Evolutionary conservation across 768 basidiomycete species (phyloP), one percentile per base, ranked within the genome.

Genomic region (Sarcomyxa edulis): DNA sequence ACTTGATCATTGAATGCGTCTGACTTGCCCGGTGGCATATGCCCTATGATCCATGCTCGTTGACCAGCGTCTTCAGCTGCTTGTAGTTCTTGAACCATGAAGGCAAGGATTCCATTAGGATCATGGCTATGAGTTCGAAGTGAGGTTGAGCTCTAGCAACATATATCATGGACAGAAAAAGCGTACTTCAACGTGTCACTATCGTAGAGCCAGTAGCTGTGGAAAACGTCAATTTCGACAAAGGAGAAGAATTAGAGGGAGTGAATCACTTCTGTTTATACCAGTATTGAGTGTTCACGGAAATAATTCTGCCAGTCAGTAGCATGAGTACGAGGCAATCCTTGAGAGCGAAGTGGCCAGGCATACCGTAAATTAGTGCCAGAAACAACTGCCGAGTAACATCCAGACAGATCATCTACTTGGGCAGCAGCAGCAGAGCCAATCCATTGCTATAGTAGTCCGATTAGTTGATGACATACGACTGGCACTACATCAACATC

Each of bases 181-280:
- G 52, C 69, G 43, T 47, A 74, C 73, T 67, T 62, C 8, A 59
- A 55, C 4, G 46, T 50, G 37, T 79, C 68, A 19, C 64, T 69
- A 46, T 80, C 78, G 46, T 74, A 81, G 1, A 81, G 59, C 72
- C 75, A 81, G 48, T 77, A 76, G 55, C 76, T 77, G 21, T 7
- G 25, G 25, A 27, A 37, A 18, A 40, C 21, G 39, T 27, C 8
- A n/a, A 21, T 7, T 11, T 5, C 22, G 4, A 16, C 12, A 10
- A 10, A 19, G 26, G 4, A 31, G 20, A 24, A 21, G 14, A 32
- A 21, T 6, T 32, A 14, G 26, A 28, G 11, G 15, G 36, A 30
- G 27, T 16, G 6, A 40, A 64, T 44, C 45, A 75, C 77, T 76
- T 78, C 48, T 62, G 60, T 46, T 71, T 76, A 50, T 80, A 80